A percentile compares a stretch with the other conserved stretches of the same genome.
These are phyloP conservation scores for Gautieria morchelliformis DNA, from an alignment of 768 basidiomycete species.

Conservation along the genomic window DNA sequence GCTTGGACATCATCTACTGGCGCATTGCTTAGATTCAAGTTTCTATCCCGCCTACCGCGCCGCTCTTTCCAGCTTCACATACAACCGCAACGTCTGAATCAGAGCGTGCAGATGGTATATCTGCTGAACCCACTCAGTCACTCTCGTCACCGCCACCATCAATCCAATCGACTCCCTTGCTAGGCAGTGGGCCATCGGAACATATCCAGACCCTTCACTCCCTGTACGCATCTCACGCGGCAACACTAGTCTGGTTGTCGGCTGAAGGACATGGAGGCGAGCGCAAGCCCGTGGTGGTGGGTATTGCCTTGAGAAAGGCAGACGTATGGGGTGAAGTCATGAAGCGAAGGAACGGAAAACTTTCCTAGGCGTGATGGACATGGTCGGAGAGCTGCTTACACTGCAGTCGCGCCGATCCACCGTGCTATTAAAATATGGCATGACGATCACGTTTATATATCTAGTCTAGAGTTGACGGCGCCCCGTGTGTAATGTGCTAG, in stretches of 20 bases:
- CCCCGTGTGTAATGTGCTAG: too few relatives aligned
- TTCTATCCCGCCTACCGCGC: constrained; percentile 62
- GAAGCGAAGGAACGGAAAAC: too few relatives aligned
- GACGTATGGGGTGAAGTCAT: too few relatives aligned
- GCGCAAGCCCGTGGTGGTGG: constrained; percentile 53
- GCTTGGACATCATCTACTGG: constrained; percentile 1
- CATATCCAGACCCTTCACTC: constrained; percentile 64
- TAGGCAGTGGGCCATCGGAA: constrained; percentile 65
- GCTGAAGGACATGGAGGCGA: constrained; percentile 14
- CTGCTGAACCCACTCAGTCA: constrained; percentile 3
- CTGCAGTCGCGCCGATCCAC: too few relatives aligned
- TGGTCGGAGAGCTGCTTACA: too few relatives aligned
- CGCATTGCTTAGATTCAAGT: constrained; percentile 64
- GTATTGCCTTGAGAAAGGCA: too few relatives aligned
- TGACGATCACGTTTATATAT: too few relatives aligned
- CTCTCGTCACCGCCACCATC: constrained; percentile 61
- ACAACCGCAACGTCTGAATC: too few relatives aligned
- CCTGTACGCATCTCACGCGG: constrained; percentile 79
- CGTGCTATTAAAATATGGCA: too few relatives aligned
- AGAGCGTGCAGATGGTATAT: neutral
- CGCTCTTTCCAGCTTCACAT: constrained; percentile 32
- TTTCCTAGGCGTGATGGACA: too few relatives aligned
- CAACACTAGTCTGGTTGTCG: constrained; percentile 70
- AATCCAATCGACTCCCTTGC: constrained; percentile 64
- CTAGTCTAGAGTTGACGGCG: too few relatives aligned